phyloP scores from a whole-genome alignment of 139 green algal genomes.

The Eudorina sp. region DNA sequence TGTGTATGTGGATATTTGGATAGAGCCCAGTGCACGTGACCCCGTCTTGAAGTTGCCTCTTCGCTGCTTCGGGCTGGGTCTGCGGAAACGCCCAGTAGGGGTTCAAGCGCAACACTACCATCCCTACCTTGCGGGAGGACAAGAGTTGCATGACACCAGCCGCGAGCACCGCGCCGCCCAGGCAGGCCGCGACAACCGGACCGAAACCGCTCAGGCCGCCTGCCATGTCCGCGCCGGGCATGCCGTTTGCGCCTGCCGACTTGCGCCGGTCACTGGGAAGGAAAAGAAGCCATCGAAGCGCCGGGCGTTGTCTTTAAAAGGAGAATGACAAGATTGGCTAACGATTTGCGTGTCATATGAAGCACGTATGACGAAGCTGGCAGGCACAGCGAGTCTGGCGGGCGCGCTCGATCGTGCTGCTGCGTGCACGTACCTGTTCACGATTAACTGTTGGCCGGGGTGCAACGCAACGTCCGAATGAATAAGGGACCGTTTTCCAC shows the following conservation, averaged over 20 bases:
- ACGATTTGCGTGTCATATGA: no score
- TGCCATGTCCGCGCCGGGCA: neutral
- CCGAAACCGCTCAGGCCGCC: neutral
- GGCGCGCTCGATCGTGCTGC: neutral
- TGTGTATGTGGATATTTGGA: no score
- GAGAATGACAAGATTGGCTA: no score
- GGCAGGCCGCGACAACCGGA: neutral
- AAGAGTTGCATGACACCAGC: neutral
- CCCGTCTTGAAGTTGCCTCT: no score
- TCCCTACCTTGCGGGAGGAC: neutral
- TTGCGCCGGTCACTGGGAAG: no score
- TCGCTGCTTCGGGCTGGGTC: no score
- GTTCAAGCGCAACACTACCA: no score
- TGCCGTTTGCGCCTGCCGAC: neutral
- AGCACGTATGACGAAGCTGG: neutral
- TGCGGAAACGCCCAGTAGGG: no score
- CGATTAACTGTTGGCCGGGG: slow-evolving; percentile 11
- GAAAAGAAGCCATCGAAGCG: no score
- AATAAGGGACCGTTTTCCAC: neutral
- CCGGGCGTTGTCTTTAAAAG: no score
- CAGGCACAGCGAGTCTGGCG: neutral
- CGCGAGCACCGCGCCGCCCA: slow-evolving; percentile 7
- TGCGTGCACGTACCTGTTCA: neutral
- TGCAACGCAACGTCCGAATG: neutral
- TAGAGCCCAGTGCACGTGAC: no score